These are phyloP conservation scores for Cladorrhinum sp. DNA, from an alignment of 2,329 filamentous ascomycete genomes.

Conservation along the genomic window DNA sequence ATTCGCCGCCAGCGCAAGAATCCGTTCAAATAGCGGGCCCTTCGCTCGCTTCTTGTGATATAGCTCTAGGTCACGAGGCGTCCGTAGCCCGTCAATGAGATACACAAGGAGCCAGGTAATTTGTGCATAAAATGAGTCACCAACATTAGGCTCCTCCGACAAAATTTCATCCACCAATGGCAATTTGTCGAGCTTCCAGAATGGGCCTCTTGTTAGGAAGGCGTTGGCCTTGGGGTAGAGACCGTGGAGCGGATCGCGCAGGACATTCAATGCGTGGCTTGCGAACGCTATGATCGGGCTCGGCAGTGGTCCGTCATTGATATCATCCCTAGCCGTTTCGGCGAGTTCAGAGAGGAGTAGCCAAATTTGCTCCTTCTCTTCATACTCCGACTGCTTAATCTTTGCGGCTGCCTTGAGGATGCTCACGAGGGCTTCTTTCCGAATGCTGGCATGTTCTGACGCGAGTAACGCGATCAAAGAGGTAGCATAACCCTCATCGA, in stretches of 20 bases:
- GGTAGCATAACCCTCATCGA: slow-evolving; percentile 72
- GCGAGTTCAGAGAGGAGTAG: slow-evolving; percentile 75
- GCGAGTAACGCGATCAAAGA: slow-evolving; percentile 72
- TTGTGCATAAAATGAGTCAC: slow-evolving; percentile 71
- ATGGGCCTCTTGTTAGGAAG: slow-evolving; percentile 74
- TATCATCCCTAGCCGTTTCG: slow-evolving; percentile 63
- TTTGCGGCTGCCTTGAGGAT: slow-evolving; percentile 63
- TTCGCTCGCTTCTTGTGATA: slow-evolving; percentile 55
- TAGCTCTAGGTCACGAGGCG: slow-evolving; percentile 55
- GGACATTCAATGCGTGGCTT: slow-evolving; percentile 63
- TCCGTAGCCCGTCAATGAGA: slow-evolving; percentile 65
- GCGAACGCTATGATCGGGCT: slow-evolving; percentile 76
- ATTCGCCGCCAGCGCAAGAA: slow-evolving; percentile 67
- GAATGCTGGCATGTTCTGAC: slow-evolving; percentile 70
- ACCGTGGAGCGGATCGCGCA: slow-evolving; percentile 73
- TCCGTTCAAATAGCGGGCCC: slow-evolving; percentile 62
- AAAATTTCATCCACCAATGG: slow-evolving; percentile 65
- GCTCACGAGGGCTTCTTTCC: slow-evolving; percentile 71
- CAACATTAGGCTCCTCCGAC: slow-evolving; percentile 64
- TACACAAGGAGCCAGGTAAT: slow-evolving; percentile 71
- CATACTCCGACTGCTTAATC: slow-evolving; percentile 65
- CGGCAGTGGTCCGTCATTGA: slow-evolving; percentile 60
- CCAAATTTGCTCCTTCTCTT: slow-evolving; percentile 75
- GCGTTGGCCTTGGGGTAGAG: slow-evolving; percentile 84
- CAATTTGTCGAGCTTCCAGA: slow-evolving; percentile 72